Evolutionary conservation across 2,329 filamentous ascomycete genomes (phyloP), one percentile per base, ranked within the genome.

Genomic region (Immersiporthe knoxdaviesiana): DNA sequence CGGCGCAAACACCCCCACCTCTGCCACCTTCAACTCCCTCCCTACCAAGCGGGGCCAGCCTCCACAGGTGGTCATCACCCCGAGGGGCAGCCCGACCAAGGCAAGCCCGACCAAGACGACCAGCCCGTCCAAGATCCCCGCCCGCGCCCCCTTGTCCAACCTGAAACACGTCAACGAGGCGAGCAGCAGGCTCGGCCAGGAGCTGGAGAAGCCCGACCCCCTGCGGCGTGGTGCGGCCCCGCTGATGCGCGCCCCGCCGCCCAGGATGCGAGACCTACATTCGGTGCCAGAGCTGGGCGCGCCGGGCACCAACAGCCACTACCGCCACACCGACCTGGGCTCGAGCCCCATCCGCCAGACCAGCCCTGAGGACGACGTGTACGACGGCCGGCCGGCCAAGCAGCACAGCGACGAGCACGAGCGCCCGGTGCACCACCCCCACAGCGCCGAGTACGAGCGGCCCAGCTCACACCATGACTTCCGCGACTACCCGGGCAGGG

Each of bases 311-410:
- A 84, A 84, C 18, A 84, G 84, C 72, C 81, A 81, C 7, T 87
- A 87, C 74, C 83, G 83, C 63, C 77, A 80, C 14, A 75, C 80
- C 1, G 85, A 83, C 16, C 79, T 88, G 6, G 79, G 79, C 3
- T 84, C 85, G 3, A 86, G 87, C 80, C 81, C 89, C 77, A 85
- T 90, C 54, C 84, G 88, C 27, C 84, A 85, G 10, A 83, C 90
- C 5, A 85, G 88, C 72, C 92, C 92, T 0, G 95, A 97, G 75
- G 95, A 97, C 74, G 95, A 97, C 74, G 90, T 93, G 0, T 97
- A 97, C 75, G 91, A 95, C 74, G 93, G 95, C 75, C 81, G 70
- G 35, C 73, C n/a, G n/a, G n/a, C 77, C 37, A 68, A 75, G 37
- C 54, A 70, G 68, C 41, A 41, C 41, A 70, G 68, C 44, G 41